Percentiles rank a stretch among this genome's conserved stretches.
Conservation (phyloP, 805 yeast species). For the Suhomyces kilbournensis region DNA sequence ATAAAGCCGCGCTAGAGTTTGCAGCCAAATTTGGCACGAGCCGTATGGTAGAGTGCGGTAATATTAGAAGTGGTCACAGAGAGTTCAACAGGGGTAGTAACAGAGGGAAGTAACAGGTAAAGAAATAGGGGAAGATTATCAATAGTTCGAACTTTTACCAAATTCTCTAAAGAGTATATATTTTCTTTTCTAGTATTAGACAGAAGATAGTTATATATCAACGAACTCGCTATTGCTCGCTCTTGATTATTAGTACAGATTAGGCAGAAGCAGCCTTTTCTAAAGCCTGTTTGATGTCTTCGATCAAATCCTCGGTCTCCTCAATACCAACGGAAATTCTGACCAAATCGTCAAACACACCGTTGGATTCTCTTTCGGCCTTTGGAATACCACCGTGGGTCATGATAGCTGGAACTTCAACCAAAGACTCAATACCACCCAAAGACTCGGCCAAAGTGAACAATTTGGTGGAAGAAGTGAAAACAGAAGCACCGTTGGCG, state of each 20-base stretch:
- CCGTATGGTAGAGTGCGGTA: too few species aligned
- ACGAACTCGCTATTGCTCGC: not conserved
- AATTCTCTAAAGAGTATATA: too few species aligned
- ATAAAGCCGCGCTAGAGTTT: too few species aligned
- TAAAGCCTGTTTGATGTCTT: slow-evolving; percentile 60
- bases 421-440: slow-evolving; percentile 83
- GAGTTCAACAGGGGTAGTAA: too few species aligned
- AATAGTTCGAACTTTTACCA: too few species aligned
- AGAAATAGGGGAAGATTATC: too few species aligned
- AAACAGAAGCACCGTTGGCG: slow-evolving; percentile 67
- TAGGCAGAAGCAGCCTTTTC: slow-evolving; percentile 21
- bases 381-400: slow-evolving; percentile 88
- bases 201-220: not conserved
- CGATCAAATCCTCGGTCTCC: slow-evolving; percentile 30
- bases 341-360: slow-evolving; percentile 78
- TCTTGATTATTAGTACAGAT: not conserved
- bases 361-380: slow-evolving; percentile 72
- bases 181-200: too few species aligned
- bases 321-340: slow-evolving; percentile 43
- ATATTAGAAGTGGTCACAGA: too few species aligned
- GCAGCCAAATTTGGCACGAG: too few species aligned
- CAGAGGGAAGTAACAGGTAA: too few species aligned
- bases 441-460: slow-evolving; percentile 87
- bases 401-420: slow-evolving; percentile 89
- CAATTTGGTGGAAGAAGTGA: slow-evolving; percentile 69